phyloP scores from a whole-genome alignment of 176 grass and related monocot species.

The Chloris gayana region DNA sequence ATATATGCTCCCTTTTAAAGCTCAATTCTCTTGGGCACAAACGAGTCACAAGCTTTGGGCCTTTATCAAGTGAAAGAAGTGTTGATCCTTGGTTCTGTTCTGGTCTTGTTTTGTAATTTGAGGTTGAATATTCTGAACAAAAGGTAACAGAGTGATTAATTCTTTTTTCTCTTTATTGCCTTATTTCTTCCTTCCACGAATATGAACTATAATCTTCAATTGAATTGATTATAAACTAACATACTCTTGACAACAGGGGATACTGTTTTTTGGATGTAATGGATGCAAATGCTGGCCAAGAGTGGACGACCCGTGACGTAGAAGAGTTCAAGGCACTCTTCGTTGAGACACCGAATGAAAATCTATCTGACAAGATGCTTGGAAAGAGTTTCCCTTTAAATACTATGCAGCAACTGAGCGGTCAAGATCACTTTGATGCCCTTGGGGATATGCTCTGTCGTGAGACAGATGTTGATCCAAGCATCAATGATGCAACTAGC shows the following conservation, averaged over 20 bases:
- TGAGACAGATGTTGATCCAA: slow-evolving; percentile 5
- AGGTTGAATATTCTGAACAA: not conserved
- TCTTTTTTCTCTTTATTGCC: not conserved
- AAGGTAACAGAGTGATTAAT: not conserved
- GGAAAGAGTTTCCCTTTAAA: slow-evolving; percentile 27
- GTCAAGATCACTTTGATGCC: slow-evolving; percentile 25
- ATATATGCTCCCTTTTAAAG: slow-evolving; percentile 6
- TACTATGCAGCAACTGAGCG: slow-evolving; percentile 35
- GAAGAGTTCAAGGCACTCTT: slow-evolving; percentile 42
- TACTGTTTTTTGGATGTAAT: slow-evolving; percentile 1
- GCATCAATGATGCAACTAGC: not conserved
- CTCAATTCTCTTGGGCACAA: not conserved
- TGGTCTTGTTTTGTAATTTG: not conserved
- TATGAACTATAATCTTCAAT: not conserved
- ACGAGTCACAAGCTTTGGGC: not conserved
- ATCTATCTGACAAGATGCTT: slow-evolving; percentile 5
- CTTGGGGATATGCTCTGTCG: slow-evolving; percentile 14
- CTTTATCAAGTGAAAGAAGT: not conserved
- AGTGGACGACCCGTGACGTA: slow-evolving; percentile 37
- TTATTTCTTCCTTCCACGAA: not conserved
- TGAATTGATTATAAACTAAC: not conserved
- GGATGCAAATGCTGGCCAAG: slow-evolving; percentile 16
- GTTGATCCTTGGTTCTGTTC: not conserved
- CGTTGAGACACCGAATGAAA: not conserved
- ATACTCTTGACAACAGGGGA: not conserved